Conservation (phyloP, 1,284 basidiomycete species). For the Ceratobasidium theobromae region DNA sequence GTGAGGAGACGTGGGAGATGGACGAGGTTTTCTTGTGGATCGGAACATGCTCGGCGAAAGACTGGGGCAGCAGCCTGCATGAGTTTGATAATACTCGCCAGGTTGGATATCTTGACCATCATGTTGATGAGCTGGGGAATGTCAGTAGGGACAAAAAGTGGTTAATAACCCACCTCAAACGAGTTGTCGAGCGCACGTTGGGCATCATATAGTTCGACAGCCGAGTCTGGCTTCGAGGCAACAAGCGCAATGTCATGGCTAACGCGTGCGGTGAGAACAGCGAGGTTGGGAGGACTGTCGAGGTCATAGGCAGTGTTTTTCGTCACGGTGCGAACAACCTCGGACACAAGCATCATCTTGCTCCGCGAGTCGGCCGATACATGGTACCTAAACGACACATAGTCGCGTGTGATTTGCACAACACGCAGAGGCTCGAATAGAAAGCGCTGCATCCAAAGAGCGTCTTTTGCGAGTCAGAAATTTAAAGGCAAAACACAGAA, state of each 20-base stretch:
- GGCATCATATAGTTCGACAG: too few relatives aligned
- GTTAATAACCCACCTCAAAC: too few relatives aligned
- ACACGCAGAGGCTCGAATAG: background rate
- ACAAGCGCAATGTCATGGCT: too few relatives aligned
- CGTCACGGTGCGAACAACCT: background rate
- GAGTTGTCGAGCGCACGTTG: too few relatives aligned
- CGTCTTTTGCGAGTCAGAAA: slow-evolving; percentile 8
- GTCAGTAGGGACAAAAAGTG: too few relatives aligned
- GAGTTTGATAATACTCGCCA: background rate
- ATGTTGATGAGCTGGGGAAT: too few relatives aligned
- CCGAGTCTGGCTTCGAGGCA: too few relatives aligned
- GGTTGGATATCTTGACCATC: too few relatives aligned
- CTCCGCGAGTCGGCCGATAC: slow-evolving; percentile 1
- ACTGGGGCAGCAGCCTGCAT: background rate
- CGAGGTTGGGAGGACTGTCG: too few relatives aligned
- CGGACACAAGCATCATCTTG: background rate
- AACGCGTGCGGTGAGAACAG: too few relatives aligned
- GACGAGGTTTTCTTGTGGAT: background rate
- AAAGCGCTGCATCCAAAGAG: background rate
- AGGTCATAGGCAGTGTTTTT: too few relatives aligned
- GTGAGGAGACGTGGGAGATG: background rate
- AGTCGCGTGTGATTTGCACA: background rate
- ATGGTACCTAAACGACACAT: background rate
- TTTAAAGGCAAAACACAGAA: background rate
- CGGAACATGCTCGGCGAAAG: background rate